phyloP scores from a whole-genome alignment of 2,329 filamentous ascomycete species.

The Amylocarpus encephaloides region DNA sequence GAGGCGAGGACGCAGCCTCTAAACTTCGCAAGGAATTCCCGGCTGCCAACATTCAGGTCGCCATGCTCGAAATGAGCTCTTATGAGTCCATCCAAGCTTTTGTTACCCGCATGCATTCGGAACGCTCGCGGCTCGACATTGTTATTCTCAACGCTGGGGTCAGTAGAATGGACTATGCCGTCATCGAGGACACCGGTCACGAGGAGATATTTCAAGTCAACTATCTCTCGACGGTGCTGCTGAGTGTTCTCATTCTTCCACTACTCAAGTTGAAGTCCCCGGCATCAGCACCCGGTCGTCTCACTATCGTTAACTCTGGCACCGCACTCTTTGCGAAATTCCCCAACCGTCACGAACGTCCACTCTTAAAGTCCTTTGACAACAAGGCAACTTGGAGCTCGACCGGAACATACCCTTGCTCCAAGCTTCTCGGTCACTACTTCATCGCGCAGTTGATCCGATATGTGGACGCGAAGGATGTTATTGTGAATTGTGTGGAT shows the following conservation, averaged over 20 bases:
- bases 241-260: slow-evolving; percentile 21
- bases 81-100: slow-evolving; percentile 42
- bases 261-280: slow-evolving; percentile 24
- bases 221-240: slow-evolving; percentile 22
- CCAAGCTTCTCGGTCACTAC: slow-evolving; percentile 32
- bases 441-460: slow-evolving; percentile 36
- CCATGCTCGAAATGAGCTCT: slow-evolving; percentile 41
- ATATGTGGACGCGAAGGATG: slow-evolving; percentile 31
- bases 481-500: slow-evolving; percentile 35
- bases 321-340: slow-evolving; percentile 27
- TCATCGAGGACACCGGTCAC: slow-evolving; percentile 31
- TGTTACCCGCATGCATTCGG: slow-evolving; percentile 28
- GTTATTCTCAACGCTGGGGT: slow-evolving; percentile 41
- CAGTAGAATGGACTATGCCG: slow-evolving; percentile 2
- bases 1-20: slow-evolving; percentile 38
- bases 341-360: slow-evolving; percentile 21
- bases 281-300: slow-evolving; percentile 11
- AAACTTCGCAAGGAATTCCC: slow-evolving; percentile 30
- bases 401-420: slow-evolving; percentile 26
- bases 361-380: slow-evolving; percentile 31
- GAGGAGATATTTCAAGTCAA: slow-evolving; percentile 37
- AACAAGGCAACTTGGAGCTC: slow-evolving; percentile 23
- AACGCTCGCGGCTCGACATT: slow-evolving; percentile 37
- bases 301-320: slow-evolving; percentile 31
- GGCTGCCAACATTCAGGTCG: slow-evolving; percentile 39